Base-by-base conservation (phyloP, 768 basidiomycete genomes). In the Hebeloma cylindrosporum region DNA sequence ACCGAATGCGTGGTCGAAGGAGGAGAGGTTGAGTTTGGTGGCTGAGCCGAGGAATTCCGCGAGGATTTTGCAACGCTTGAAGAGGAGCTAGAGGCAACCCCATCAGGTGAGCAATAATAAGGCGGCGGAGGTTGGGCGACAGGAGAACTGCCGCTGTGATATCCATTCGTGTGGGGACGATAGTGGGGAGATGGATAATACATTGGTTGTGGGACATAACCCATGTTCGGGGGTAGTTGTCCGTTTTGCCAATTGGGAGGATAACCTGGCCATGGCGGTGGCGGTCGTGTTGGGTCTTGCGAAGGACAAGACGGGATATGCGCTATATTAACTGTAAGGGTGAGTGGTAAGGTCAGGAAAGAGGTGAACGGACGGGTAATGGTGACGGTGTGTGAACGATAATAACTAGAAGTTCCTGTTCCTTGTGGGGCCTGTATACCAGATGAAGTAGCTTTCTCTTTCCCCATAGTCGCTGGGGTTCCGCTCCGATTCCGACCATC, bases 311-410 rank as follows among this genome's bases (percentile, higher is more conserved):
- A 66, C 11, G 73, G 67, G 30, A 74, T 58, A 53, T 77, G 71
- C 4, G 70, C 76, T 75, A 47, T 17, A 40, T 20, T 30, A 27
- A 17, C 13, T 14, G n/a, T 43, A 21, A 49, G 40, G 27, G 14
- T 17, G 38, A 20, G 39, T 26, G 16, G 25, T 17, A 32, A n/a
- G 42, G 35, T 13, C 34, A 11, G 45, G 14, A 27, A 36, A 23
- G 28, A 25, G 16, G 23, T 18, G 35, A 25, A 62, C 66, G 54
- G 61, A 70, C 79, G 68, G 38, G 70, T 57, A 14, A 66, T 73
- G 40, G 73, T 70, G 16, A 58, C 62, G 13, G 81, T 82, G 50
- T 85, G 83, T 56, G 76, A 77, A 26, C 82, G 77, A 58, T 86
- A 86, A 60, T 86, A 84, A 51, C 76, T 79, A 14, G 77, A 75